Percentiles rank a stretch among this genome's conserved stretches.
These are phyloP conservation scores for Candida yuanshanica DNA, from an alignment of 805 yeast genomes.

Conservation along the genomic window DNA sequence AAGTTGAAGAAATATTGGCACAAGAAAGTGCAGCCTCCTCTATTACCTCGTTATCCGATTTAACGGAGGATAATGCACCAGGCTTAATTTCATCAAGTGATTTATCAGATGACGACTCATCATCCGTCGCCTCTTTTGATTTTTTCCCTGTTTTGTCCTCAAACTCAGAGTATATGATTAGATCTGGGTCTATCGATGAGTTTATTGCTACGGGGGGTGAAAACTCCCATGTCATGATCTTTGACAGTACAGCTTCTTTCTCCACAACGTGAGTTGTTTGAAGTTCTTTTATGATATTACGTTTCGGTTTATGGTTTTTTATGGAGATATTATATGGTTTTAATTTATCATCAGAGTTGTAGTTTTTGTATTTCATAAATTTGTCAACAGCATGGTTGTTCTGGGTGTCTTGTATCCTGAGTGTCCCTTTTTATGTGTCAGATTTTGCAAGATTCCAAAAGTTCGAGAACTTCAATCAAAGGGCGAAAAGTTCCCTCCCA, in stretches of 20 bases:
- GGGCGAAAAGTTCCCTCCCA: background rate
- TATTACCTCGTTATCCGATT: background rate
- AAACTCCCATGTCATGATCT: background rate
- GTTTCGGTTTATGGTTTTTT: background rate
- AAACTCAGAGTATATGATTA: background rate
- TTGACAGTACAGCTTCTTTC: background rate
- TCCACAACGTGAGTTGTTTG: background rate
- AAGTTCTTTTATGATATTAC: background rate
- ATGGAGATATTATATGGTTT: background rate
- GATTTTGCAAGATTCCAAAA: too few species aligned
- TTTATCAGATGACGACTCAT: background rate
- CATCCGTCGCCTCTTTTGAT: background rate
- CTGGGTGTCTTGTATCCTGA: too few species aligned
- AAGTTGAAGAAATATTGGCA: conserved; percentile 3
- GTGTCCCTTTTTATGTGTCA: too few species aligned
- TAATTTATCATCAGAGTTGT: too few species aligned
- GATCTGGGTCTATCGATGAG: background rate
- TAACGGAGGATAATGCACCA: background rate
- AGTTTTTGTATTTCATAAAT: too few species aligned
- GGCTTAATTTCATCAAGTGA: background rate
- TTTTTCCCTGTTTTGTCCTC: background rate
- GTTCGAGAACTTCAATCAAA: too few species aligned
- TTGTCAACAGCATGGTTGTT: too few species aligned
- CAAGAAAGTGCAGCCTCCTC: background rate
- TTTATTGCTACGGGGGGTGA: background rate